A percentile compares a stretch with the other conserved stretches of the same genome.
These are phyloP conservation scores for Arachis hypogaea DNA, from an alignment of 306 rosid species.

Conservation along the genomic window DNA sequence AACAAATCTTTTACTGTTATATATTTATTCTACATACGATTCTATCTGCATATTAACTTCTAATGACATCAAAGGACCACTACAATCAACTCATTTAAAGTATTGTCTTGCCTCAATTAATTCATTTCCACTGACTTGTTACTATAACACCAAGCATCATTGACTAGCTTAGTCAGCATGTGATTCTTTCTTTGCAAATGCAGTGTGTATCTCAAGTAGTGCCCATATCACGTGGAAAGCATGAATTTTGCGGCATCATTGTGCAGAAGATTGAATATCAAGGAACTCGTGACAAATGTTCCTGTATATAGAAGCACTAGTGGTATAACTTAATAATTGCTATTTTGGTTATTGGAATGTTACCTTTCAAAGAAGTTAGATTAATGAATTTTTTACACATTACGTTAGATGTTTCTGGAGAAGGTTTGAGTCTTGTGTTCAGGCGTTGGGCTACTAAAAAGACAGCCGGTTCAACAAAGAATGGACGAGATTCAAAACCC, in stretches of 20 bases:
- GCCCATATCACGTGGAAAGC: constrained; percentile 2
- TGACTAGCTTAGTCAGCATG: constrained; percentile 10
- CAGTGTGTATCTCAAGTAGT: constrained; percentile 38
- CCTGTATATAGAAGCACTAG: constrained; percentile 61
- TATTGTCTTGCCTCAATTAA: constrained; percentile 10
- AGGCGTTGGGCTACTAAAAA: constrained; percentile 93
- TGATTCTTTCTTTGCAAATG: neutral
- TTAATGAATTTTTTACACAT: constrained; percentile 26
- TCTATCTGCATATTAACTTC: constrained; percentile 9
- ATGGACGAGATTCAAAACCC: constrained; percentile 90
- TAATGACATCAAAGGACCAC: neutral
- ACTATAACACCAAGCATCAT: neutral
- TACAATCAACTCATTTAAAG: constrained; percentile 15
- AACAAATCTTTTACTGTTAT: neutral
- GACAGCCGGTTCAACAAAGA: constrained; percentile 87
- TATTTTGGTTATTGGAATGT: constrained; percentile 21
- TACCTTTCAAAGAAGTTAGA: constrained; percentile 19
- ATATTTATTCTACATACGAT: neutral
- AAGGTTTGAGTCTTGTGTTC: constrained; percentile 71
- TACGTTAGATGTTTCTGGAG: constrained; percentile 64
- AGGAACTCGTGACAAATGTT: constrained; percentile 61
- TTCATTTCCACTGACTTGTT: constrained; percentile 17
- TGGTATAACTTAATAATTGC: constrained; percentile 52
- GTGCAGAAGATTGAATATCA: constrained; percentile 68
- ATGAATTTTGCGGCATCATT: constrained; percentile 66